Conservation (phyloP, 352 stramenopile species). For the Pythium aphanidermatum region DNA sequence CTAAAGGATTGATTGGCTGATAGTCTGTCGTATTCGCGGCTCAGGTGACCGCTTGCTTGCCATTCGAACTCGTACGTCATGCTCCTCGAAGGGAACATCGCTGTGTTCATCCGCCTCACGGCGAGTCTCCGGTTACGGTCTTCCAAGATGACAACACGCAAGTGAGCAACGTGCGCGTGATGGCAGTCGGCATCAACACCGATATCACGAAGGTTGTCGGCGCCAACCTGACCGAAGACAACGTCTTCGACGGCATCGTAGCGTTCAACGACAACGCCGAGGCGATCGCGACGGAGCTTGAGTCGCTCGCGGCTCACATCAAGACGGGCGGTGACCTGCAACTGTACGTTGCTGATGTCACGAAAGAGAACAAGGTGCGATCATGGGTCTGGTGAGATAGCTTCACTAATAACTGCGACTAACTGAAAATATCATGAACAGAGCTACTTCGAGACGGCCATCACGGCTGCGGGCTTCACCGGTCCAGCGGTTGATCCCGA, state of each 20-base stretch:
- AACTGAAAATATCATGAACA: slow-evolving; percentile 12
- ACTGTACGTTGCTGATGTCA: slow-evolving; percentile 42
- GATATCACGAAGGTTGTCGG: slow-evolving; percentile 37
- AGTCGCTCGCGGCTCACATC: slow-evolving; percentile 37
- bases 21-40: too few relatives aligned
- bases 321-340: slow-evolving; percentile 49
- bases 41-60: too few relatives aligned
- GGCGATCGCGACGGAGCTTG: slow-evolving; percentile 34
- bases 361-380: slow-evolving; percentile 55
- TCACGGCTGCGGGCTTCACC: slow-evolving; percentile 77
- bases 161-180: slow-evolving; percentile 38
- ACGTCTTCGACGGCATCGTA: slow-evolving; percentile 46
- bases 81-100: slow-evolving; percentile 43
- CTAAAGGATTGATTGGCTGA: too few relatives aligned
- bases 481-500: slow-evolving; percentile 31
- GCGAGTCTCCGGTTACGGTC: slow-evolving; percentile 30
- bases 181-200: slow-evolving; percentile 30
- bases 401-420: slow-evolving; percentile 3
- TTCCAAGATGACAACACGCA: slow-evolving; percentile 37
- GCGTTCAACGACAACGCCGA: slow-evolving; percentile 48
- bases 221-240: slow-evolving; percentile 21
- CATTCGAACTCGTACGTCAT: too few relatives aligned
- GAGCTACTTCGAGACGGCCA: slow-evolving; percentile 63
- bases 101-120: slow-evolving; percentile 49
- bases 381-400: not conserved